Conservation (phyloP, 352 stramenopile genomes). For the Elongisporangium undulatum region DNA sequence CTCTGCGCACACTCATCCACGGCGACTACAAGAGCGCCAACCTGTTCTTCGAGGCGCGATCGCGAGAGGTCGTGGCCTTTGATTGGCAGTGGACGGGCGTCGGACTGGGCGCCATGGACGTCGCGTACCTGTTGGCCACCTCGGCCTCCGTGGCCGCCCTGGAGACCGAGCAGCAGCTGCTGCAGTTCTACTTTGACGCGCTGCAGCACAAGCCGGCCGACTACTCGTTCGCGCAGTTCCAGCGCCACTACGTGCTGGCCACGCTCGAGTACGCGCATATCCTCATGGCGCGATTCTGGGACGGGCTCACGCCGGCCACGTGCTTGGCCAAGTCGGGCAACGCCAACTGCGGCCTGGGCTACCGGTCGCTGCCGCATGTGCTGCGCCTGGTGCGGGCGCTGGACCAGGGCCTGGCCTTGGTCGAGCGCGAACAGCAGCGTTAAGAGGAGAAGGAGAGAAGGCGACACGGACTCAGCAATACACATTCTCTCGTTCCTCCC, state of each 20-base stretch:
- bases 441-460: not conserved
- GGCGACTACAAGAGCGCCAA: slow-evolving; percentile 75
- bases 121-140: slow-evolving; percentile 67
- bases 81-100: slow-evolving; percentile 73
- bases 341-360: slow-evolving; percentile 67
- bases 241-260: slow-evolving; percentile 53
- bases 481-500: slow-evolving; percentile 16
- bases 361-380: slow-evolving; percentile 59
- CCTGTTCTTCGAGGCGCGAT: slow-evolving; percentile 47
- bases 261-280: slow-evolving; percentile 64
- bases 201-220: slow-evolving; percentile 17
- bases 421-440: slow-evolving; percentile 33
- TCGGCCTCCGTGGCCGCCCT: slow-evolving; percentile 54
- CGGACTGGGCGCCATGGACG: slow-evolving; percentile 54
- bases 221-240: slow-evolving; percentile 50
- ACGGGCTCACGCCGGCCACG: slow-evolving; percentile 35
- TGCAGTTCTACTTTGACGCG: slow-evolving; percentile 52
- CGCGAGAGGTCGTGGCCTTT: slow-evolving; percentile 49
- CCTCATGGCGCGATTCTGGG: slow-evolving; percentile 63
- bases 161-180: slow-evolving; percentile 23
- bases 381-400: slow-evolving; percentile 51
- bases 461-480: slow-evolving; percentile 10
- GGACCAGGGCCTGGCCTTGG: slow-evolving; percentile 22
- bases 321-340: slow-evolving; percentile 34
- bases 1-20: slow-evolving; percentile 47